phyloP scores from a whole-genome alignment of 2,329 filamentous ascomycete genomes.

The Cordyceps fumosorosea region DNA sequence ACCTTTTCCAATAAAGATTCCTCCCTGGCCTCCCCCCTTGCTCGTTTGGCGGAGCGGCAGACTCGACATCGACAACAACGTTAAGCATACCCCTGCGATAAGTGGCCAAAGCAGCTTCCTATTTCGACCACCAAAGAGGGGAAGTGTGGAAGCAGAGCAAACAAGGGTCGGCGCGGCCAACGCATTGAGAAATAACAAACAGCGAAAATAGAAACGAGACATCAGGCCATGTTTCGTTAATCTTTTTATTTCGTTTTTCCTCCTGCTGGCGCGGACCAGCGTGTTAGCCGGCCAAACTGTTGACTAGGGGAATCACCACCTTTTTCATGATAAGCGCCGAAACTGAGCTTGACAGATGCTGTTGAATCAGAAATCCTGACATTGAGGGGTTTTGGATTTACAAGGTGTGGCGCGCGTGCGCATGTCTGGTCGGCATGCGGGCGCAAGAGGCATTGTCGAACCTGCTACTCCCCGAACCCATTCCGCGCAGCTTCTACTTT shows the following conservation, averaged over 20 bases:
- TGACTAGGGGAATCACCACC: too few relatives aligned
- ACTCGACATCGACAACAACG: background rate
- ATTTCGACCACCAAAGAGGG: background rate
- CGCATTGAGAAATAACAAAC: background rate
- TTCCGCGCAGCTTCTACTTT: too few relatives aligned
- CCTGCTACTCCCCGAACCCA: background rate
- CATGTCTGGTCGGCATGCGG: background rate
- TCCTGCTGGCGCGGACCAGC: too few relatives aligned
- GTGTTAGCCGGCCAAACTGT: too few relatives aligned
- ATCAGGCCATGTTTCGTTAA: background rate
- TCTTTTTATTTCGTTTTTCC: background rate
- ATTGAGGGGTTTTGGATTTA: background rate
- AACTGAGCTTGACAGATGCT: background rate
- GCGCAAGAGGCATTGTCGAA: background rate
- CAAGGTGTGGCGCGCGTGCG: background rate
- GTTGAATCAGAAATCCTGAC: background rate
- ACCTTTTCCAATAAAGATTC: background rate
- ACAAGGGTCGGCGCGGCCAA: background rate
- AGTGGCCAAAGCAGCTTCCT: conserved; percentile 6
- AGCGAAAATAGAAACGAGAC: background rate
- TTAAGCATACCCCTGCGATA: background rate
- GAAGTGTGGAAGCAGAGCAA: background rate
- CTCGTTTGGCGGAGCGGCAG: background rate
- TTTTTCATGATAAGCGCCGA: too few relatives aligned
- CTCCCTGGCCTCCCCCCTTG: background rate